phyloP scores from a whole-genome alignment of 164 flowering plant species.

The Umbilicus rupestris region DNA sequence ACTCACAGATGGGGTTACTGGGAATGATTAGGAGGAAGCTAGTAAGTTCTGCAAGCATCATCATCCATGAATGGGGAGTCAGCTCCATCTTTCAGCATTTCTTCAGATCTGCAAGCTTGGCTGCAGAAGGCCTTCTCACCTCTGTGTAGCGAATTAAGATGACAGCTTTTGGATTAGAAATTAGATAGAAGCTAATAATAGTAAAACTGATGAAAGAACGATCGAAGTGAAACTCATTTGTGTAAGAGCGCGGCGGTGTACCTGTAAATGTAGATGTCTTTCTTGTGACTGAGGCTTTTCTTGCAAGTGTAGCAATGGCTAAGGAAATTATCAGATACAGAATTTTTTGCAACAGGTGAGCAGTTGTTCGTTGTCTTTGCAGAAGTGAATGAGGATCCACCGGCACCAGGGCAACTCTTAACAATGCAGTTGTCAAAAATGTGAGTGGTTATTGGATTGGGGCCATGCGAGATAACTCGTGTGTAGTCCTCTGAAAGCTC shows the following conservation, averaged over 20 bases:
- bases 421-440: constrained; percentile 49
- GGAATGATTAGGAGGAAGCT: not conserved
- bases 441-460: constrained; percentile 50
- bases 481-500: constrained; percentile 25
- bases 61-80: constrained; percentile 12
- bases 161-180: not conserved
- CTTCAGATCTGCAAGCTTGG: constrained; percentile 39
- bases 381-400: not conserved
- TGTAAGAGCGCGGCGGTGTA: constrained; percentile 1
- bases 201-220: not conserved
- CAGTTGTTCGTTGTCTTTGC: constrained; percentile 8
- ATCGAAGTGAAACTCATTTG: constrained; percentile 7
- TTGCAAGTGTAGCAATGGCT: constrained; percentile 47
- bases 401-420: constrained; percentile 20
- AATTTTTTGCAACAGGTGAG: constrained; percentile 4
- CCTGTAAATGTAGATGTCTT: constrained; percentile 64
- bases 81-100: constrained; percentile 36
- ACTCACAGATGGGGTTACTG: not conserved
- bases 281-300: constrained; percentile 34
- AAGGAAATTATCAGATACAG: constrained; percentile 24
- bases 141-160: constrained; percentile 21
- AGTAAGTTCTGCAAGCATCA: not conserved
- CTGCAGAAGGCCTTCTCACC: constrained; percentile 65
- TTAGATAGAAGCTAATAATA: not conserved
- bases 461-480: constrained; percentile 46